phyloP scores from a whole-genome alignment of 306 rosid species.

The Ammopiptanthus mongolicus region DNA sequence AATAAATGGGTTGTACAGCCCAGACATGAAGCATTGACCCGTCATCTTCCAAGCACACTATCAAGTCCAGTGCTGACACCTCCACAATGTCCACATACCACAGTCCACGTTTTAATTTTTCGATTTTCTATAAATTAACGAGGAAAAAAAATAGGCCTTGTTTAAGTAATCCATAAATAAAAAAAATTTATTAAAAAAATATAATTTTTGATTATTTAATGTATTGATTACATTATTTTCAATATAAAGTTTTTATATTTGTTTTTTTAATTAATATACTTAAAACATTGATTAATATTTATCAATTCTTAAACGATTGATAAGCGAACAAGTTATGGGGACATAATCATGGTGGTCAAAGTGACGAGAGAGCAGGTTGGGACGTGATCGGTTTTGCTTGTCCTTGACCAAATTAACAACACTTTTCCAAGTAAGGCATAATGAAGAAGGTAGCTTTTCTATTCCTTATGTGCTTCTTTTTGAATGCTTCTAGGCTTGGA shows the following conservation, averaged over 20 bases:
- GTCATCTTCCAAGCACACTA: conserved; percentile 8
- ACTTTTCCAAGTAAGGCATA: conserved; percentile 13
- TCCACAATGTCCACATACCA: too few relatives aligned
- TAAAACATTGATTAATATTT: too few relatives aligned
- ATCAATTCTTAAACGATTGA: neutral
- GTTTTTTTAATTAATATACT: too few relatives aligned
- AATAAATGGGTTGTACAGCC: neutral
- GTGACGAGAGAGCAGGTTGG: conserved; percentile 16
- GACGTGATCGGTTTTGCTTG: conserved; percentile 19
- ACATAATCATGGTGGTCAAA: conserved; percentile 28
- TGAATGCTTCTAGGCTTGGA: neutral
- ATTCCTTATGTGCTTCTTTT: neutral
- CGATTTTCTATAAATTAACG: too few relatives aligned
- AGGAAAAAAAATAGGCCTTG: too few relatives aligned
- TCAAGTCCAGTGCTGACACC: neutral
- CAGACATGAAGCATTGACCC: conserved; percentile 15
- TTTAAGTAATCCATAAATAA: too few relatives aligned
- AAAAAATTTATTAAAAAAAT: too few relatives aligned
- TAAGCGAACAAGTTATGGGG: neutral
- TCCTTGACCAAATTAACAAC: conserved; percentile 21
- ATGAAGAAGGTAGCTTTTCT: conserved; percentile 23
- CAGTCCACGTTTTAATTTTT: neutral
- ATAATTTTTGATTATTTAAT: too few relatives aligned
- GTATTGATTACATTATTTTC: too few relatives aligned
- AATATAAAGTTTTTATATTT: too few relatives aligned